Evolutionary conservation across 768 basidiomycete genomes (phyloP).

Genomic region (Leucosporidium yakuticum): DNA sequence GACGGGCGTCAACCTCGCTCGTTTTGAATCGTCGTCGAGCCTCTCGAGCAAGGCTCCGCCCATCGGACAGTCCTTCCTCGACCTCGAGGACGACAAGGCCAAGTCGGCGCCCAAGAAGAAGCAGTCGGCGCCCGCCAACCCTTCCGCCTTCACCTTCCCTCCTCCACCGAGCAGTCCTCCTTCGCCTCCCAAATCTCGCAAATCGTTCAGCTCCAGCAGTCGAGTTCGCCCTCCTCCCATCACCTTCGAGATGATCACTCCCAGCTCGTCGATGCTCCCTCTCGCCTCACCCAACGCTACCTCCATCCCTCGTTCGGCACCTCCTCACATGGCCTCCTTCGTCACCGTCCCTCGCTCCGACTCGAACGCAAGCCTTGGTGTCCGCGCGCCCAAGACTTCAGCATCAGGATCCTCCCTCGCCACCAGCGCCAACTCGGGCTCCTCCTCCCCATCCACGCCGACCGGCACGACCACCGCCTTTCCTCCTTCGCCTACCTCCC

Average conservation of each 20-base stretch:
- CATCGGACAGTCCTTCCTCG: neutral
- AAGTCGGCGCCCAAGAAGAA: neutral
- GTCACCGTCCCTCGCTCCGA: conserved; percentile 6
- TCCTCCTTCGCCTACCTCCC: too few species aligned
- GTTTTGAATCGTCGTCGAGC: conserved; percentile 3
- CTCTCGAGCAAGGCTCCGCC: too few species aligned
- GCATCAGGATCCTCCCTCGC: too few species aligned
- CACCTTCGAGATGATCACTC: conserved; percentile 6
- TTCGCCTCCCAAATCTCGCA: too few species aligned
- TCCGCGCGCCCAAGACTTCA: neutral
- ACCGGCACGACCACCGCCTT: too few species aligned
- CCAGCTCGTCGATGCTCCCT: neutral
- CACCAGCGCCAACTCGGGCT: too few species aligned
- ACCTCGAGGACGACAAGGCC: neutral
- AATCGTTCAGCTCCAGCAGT: too few species aligned
- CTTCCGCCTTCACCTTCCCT: too few species aligned
- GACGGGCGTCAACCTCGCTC: neutral
- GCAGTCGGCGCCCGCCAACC: neutral
- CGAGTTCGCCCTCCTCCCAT: conserved; percentile 7
- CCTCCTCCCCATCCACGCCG: too few species aligned
- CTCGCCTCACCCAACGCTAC: neutral
- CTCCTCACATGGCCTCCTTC: conserved; percentile 13
- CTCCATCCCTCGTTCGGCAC: conserved; percentile 8
- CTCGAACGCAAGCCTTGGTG: conserved; percentile 13
- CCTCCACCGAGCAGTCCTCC: too few species aligned